Evolutionary conservation across 306 rosid species (phyloP).

Genomic region (Begonia fuchsioides): DNA sequence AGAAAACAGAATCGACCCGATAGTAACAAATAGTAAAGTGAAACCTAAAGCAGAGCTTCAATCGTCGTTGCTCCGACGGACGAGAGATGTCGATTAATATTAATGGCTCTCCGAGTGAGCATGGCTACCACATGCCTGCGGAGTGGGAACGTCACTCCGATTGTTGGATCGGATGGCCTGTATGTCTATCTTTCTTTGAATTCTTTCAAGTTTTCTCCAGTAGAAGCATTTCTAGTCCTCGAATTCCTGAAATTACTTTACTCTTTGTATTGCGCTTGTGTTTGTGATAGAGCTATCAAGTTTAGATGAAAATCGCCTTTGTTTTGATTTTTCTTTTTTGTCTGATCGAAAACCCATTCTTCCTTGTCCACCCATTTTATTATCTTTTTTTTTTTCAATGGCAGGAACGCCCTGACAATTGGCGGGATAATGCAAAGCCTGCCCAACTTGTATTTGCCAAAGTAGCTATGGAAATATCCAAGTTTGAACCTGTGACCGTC

Average conservation of each 20-base stretch:
- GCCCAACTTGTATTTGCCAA: conserved; percentile 41
- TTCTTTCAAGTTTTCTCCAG: not conserved
- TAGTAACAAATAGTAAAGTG: no score
- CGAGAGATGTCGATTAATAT: conserved; percentile 20
- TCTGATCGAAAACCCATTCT: not conserved
- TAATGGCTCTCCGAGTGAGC: conserved; percentile 27
- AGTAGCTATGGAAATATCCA: conserved; percentile 67
- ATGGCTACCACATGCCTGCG: conserved; percentile 71
- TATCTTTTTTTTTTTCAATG: conserved; percentile 6
- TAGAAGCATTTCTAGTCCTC: not conserved
- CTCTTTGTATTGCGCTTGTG: not conserved
- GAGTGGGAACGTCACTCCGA: conserved; percentile 77
- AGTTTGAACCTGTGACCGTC: conserved; percentile 71
- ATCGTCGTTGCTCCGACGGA: no score
- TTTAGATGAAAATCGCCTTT: no score
- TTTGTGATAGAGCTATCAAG: not conserved
- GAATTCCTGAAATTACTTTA: not conserved
- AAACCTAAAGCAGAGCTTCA: no score
- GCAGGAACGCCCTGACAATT: conserved; percentile 84
- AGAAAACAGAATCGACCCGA: no score
- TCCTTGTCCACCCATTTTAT: not conserved
- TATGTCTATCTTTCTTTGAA: conserved; percentile 16
- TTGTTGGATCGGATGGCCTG: conserved; percentile 99
- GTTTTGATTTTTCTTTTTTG: no score
- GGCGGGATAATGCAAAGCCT: conserved; percentile 59